phyloP scores from a whole-genome alignment of 2,329 filamentous ascomycete genomes.

The Botrytis byssoidea region DNA sequence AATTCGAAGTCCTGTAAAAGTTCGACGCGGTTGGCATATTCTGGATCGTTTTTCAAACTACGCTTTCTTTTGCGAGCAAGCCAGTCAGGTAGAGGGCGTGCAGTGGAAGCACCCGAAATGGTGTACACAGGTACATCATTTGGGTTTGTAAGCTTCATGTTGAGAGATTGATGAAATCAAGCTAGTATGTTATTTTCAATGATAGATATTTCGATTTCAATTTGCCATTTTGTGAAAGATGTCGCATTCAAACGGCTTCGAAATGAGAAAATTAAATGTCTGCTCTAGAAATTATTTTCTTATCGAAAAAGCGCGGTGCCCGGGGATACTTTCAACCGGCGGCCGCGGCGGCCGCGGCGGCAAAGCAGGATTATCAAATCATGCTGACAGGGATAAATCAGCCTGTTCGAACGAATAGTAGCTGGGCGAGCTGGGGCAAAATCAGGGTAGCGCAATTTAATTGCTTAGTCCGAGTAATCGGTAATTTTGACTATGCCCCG shows the following conservation, averaged over 20 bases:
- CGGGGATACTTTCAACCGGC: not conserved
- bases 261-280: constrained; percentile 4
- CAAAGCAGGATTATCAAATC: not conserved
- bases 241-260: not conserved
- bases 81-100: constrained; percentile 91
- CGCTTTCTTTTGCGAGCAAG: constrained; percentile 85
- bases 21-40: constrained; percentile 92
- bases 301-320: constrained; percentile 6
- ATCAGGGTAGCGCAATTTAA: not conserved
- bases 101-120: constrained; percentile 85
- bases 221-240: constrained; percentile 13
- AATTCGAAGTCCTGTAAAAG: constrained; percentile 97
- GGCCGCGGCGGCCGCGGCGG: constrained; percentile 2
- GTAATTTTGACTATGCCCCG: constrained; percentile 10
- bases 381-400: not conserved
- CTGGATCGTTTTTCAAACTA: constrained; percentile 86
- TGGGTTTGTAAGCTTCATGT: constrained; percentile 79
- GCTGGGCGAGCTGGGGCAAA: not conserved
- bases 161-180: constrained; percentile 20
- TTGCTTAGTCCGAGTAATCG: constrained; percentile 15
- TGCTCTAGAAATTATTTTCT: constrained; percentile 20
- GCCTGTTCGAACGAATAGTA: not conserved
- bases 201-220: not conserved
- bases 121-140: constrained; percentile 90
- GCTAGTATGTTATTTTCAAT: not conserved